phyloP scores from a whole-genome alignment of 2,329 filamentous ascomycete genomes.

The Lojkania enalia region DNA sequence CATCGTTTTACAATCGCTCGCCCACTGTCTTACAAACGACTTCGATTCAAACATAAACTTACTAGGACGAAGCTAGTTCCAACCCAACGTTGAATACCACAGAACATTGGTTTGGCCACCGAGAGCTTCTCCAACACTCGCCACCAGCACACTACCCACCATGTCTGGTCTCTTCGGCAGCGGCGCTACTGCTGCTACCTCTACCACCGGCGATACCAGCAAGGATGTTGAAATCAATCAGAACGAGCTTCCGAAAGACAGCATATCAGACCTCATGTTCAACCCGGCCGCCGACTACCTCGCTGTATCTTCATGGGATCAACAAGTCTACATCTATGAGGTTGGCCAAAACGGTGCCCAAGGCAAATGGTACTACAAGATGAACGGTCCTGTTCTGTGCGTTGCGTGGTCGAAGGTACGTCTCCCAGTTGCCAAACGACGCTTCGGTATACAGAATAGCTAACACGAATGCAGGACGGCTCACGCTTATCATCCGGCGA shows the following conservation, averaged over 20 bases:
- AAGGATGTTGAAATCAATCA: conserved; percentile 80
- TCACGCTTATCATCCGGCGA: conserved; percentile 84
- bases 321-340: conserved; percentile 96
- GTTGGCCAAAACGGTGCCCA: conserved; percentile 75
- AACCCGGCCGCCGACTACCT: conserved; percentile 78
- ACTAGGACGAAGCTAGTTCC: no score
- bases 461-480: conserved; percentile 68
- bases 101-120: no score
- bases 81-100: no score
- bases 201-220: conserved; percentile 86
- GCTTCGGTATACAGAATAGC: conserved; percentile 5
- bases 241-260: conserved; percentile 73
- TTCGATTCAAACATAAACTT: no score
- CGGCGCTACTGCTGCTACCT: conserved; percentile 58
- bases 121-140: no score
- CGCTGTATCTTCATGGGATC: conserved; percentile 93
- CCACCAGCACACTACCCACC: no score
- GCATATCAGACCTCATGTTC: conserved; percentile 85
- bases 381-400: conserved; percentile 81
- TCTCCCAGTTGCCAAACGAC: conserved; percentile 9
- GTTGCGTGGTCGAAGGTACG: conserved; percentile 87
- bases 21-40: no score
- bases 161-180: conserved; percentile 64
- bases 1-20: no score
- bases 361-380: conserved; percentile 83